A percentile compares a stretch with the other conserved stretches of the same genome.
Evolutionary conservation across 352 stramenopile genomes (phyloP).

Genomic region (Phytopythium oedochilum): DNA sequence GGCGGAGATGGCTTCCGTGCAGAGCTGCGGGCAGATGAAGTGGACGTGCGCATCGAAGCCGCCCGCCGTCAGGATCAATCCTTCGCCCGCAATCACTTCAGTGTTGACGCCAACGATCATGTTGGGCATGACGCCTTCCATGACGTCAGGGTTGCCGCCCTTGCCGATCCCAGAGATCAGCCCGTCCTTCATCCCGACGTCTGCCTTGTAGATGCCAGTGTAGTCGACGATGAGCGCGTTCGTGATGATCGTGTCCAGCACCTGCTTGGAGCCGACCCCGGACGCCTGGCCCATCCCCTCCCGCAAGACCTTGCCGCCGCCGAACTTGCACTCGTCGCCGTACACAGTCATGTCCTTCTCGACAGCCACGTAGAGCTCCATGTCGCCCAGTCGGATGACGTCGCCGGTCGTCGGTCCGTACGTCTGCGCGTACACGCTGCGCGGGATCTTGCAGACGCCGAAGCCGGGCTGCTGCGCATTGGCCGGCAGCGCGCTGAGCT

Average conservation of each 20-base stretch:
- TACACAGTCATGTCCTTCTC: slow-evolving; percentile 88
- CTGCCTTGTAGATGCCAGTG: slow-evolving; percentile 94
- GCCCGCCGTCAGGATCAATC: slow-evolving; percentile 94
- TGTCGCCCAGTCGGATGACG: slow-evolving; percentile 92
- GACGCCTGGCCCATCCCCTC: slow-evolving; percentile 79
- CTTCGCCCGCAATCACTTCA: slow-evolving; percentile 96
- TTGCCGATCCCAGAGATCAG: slow-evolving; percentile 95
- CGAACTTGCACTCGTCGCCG: slow-evolving; percentile 92
- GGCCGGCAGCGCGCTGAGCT: slow-evolving; percentile 17
- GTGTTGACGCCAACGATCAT: slow-evolving; percentile 91
- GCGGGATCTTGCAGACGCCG: slow-evolving; percentile 45
- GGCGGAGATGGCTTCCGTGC: slow-evolving; percentile 90
- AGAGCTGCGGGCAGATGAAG: slow-evolving; percentile 95
- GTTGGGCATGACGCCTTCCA: slow-evolving; percentile 87
- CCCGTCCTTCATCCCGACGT: slow-evolving; percentile 94
- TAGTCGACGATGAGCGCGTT: slow-evolving; percentile 96
- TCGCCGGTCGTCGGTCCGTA: slow-evolving; percentile 95
- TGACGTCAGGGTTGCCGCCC: slow-evolving; percentile 96
- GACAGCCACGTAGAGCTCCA: slow-evolving; percentile 86
- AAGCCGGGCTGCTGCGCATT: slow-evolving; percentile 23
- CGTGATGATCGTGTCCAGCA: slow-evolving; percentile 95
- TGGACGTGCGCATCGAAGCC: slow-evolving; percentile 96
- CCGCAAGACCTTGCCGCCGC: slow-evolving; percentile 90
- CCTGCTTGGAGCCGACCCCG: slow-evolving; percentile 32
- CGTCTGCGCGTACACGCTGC: slow-evolving; percentile 84